Evolutionary conservation across 257 asterid species (phyloP), one percentile per base, ranked within the genome.

Genomic region (Capsicum rhomboideum): DNA sequence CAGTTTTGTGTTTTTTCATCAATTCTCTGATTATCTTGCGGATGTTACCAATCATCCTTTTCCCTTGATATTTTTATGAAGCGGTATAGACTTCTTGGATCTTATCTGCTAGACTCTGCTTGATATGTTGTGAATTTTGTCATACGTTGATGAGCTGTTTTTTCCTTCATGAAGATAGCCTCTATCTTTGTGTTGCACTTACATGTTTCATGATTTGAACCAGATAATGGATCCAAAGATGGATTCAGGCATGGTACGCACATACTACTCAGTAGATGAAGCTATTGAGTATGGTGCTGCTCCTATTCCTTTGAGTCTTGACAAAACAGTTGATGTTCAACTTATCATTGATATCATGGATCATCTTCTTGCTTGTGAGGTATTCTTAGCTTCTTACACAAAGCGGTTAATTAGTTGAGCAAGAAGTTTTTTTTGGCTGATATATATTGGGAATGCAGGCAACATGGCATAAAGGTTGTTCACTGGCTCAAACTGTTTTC

Each of bases 171-270:
- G 80, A 49, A 14, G 71, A 29, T 44, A 61, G n/a, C n/a, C 40
- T 59, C 37, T 68, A 59, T 64, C 54, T n/a, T 82, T 83, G 61
- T 74, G 42, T 74, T 74, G 59, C 59, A 74, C 59, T 69, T 50
- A 82, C 77, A 82, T 82, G n/a, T 29, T 20, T 77, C 71, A 28
- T 83, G 56, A 72, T 89, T 82, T 87, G 85, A 52, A 82, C 78
- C 83, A 97, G 99, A 95, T 97, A 87, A 97, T 97, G 99, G 99
- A 97, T 88, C 98, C 98, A 78, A 95, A 97, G 97, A 97, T 97
- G 99, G 99, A 97, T 89, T 97, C 99, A 68, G 99, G 99, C 80
- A 97, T 97, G 87, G 97, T 97, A 75, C 91, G 97, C 59, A 92
- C 98, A 74, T 97, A 92, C 87, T 95, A 87, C 87, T 97, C 99